Evolutionary conservation across 2,329 filamentous ascomycete species (phyloP).

Genomic region (Pseudovirgaria hyperparasitica): DNA sequence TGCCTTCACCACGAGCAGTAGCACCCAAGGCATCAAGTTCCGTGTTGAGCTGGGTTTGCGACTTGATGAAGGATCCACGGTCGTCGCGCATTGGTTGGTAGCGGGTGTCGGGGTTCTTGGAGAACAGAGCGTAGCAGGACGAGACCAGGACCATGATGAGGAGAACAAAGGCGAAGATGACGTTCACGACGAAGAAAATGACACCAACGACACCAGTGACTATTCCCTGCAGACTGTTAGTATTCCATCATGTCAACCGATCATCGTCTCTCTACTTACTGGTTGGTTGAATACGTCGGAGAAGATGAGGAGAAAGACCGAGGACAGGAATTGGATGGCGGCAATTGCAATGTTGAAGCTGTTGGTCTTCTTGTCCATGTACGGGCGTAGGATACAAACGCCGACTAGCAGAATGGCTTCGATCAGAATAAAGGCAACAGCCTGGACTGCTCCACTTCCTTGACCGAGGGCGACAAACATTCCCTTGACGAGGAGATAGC

Average conservation of each 20-base stretch:
- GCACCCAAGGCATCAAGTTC: slow-evolving; percentile 83
- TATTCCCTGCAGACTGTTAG: slow-evolving; percentile 41
- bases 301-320: slow-evolving; percentile 81
- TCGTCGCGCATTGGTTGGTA: slow-evolving; percentile 97
- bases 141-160: slow-evolving; percentile 71
- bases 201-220: slow-evolving; percentile 84
- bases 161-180: slow-evolving; percentile 67
- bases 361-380: slow-evolving; percentile 99
- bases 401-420: slow-evolving; percentile 68
- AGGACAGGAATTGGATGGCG: slow-evolving; percentile 80
- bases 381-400: slow-evolving; percentile 71
- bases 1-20: slow-evolving; percentile 68
- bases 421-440: slow-evolving; percentile 69
- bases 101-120: slow-evolving; percentile 86
- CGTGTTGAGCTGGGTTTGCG: slow-evolving; percentile 73
- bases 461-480: slow-evolving; percentile 82
- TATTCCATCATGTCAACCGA: slow-evolving; percentile 2
- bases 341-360: slow-evolving; percentile 90
- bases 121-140: slow-evolving; percentile 67
- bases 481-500: slow-evolving; percentile 73
- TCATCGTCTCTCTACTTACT: slow-evolving; percentile 27
- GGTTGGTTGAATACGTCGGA: slow-evolving; percentile 77
- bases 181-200: slow-evolving; percentile 79
- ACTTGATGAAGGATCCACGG: slow-evolving; percentile 95
- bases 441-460: slow-evolving; percentile 56